These are phyloP conservation scores for Colletotrichum simmondsii DNA, from an alignment of 2,329 filamentous ascomycete species.

Conservation along the genomic window DNA sequence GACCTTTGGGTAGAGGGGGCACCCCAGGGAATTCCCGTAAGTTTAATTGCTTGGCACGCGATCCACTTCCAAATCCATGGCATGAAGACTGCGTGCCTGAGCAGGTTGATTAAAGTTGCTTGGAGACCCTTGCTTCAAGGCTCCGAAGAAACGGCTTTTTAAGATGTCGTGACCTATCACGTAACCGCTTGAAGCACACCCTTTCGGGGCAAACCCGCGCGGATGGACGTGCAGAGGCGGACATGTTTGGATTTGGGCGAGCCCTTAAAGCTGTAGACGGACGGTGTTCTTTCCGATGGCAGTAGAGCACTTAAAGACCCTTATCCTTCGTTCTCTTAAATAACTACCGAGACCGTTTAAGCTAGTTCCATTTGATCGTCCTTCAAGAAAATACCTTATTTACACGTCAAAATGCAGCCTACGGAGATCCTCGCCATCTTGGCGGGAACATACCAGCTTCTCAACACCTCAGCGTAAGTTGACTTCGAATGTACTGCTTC, in stretches of 20 bases:
- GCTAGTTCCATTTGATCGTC: background rate
- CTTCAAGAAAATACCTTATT: background rate
- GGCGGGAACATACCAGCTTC: conserved; percentile 33
- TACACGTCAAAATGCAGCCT: conserved; percentile 23
- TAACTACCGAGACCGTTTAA: background rate
- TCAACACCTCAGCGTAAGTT: conserved; percentile 34
- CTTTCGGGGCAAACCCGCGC: background rate
- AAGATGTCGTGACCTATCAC: conserved; percentile 18
- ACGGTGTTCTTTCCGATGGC: background rate
- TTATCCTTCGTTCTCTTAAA: background rate
- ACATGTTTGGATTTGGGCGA: conserved; percentile 2
- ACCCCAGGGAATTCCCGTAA: background rate
- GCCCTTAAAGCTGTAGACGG: background rate
- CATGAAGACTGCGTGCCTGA: background rate
- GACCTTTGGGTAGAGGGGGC: background rate
- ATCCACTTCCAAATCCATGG: background rate
- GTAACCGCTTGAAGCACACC: background rate
- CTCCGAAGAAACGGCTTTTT: background rate
- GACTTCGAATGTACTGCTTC: too few species aligned
- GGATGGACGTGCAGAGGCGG: conserved; percentile 4
- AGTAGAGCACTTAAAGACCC: background rate
- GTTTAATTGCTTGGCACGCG: conserved; percentile 7
- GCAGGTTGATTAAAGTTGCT: conserved; percentile 7
- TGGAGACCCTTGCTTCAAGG: background rate
- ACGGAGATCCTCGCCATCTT: conserved; percentile 31